These are phyloP conservation scores for Pseudopyricularia javanii DNA, from an alignment of 2,329 filamentous ascomycete genomes.

Conservation along the genomic window DNA sequence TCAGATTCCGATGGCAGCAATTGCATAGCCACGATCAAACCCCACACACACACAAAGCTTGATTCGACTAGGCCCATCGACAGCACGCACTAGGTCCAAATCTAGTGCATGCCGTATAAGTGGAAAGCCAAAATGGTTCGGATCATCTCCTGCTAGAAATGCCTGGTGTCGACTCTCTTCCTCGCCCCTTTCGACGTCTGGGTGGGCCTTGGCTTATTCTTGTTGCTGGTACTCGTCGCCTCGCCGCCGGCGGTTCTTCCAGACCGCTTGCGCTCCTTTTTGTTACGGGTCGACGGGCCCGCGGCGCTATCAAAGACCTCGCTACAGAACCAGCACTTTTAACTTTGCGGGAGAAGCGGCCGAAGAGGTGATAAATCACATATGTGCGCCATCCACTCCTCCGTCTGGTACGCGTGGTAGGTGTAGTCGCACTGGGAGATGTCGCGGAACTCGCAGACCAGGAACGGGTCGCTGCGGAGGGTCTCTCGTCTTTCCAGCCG, in stretches of 20 bases:
- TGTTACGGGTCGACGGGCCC: background rate
- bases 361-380: conserved; percentile 19
- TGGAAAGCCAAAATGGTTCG: too few relatives aligned
- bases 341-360: conserved; percentile 20
- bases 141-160: too few relatives aligned
- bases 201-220: background rate
- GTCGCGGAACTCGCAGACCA: conserved; percentile 33
- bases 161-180: background rate
- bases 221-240: background rate
- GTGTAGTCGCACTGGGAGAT: conserved; percentile 19
- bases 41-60: background rate
- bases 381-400: conserved; percentile 35
- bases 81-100: too few relatives aligned
- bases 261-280: background rate
- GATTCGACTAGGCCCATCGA: too few relatives aligned
- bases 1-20: too few relatives aligned
- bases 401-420: conserved; percentile 24
- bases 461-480: conserved; percentile 1
- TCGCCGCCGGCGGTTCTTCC: conserved; percentile 1
- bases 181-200: background rate
- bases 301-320: conserved; percentile 15
- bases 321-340: conserved; percentile 40
- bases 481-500: background rate
- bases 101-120: too few relatives aligned
- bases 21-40: background rate